phyloP scores from a whole-genome alignment of 208 protist genomes.

The Crithidia fasciculata region DNA sequence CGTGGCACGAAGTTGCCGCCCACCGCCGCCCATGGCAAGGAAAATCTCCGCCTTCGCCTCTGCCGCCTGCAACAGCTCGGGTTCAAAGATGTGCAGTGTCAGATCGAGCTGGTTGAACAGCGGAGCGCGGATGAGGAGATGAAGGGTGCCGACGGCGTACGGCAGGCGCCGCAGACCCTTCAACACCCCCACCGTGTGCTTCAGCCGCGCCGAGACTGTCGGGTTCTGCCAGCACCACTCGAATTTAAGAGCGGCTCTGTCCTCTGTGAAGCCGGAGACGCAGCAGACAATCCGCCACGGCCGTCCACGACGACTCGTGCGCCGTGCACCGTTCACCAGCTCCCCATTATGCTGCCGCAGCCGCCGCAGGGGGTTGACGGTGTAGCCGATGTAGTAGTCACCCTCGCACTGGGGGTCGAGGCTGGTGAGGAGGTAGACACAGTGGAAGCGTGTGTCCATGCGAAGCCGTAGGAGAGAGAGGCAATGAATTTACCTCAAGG shows the following conservation, averaged over 20 bases:
- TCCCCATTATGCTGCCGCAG: conserved; percentile 96
- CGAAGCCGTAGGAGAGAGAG: not conserved
- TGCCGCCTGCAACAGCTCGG: conserved; percentile 36
- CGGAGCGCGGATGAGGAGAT: conserved; percentile 55
- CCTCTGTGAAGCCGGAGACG: conserved; percentile 92
- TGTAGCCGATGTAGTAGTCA: conserved; percentile 95
- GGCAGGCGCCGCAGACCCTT: conserved; percentile 50
- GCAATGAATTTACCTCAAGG: not conserved
- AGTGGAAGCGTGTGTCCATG: conserved; percentile 91
- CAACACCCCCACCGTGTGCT: conserved; percentile 38
- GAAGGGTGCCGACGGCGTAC: conserved; percentile 69
- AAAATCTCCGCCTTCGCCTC: conserved; percentile 31
- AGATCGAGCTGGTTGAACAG: conserved; percentile 76
- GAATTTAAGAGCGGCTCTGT: conserved; percentile 93
- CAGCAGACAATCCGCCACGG: conserved; percentile 93
- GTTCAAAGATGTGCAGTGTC: conserved; percentile 79
- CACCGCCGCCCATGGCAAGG: conserved; percentile 1
- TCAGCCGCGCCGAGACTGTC: conserved; percentile 54
- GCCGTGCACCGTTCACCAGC: conserved; percentile 87
- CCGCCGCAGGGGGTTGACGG: conserved; percentile 89
- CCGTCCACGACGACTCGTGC: conserved; percentile 75
- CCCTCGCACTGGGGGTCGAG: conserved; percentile 63
- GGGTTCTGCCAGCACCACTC: conserved; percentile 96
- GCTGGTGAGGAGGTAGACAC: conserved; percentile 91
- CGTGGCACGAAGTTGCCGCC: not conserved